Evolutionary conservation across 2,329 filamentous ascomycete genomes (phyloP), one percentile per base, ranked within the genome.

Genomic region (Leptographium flavum): DNA sequence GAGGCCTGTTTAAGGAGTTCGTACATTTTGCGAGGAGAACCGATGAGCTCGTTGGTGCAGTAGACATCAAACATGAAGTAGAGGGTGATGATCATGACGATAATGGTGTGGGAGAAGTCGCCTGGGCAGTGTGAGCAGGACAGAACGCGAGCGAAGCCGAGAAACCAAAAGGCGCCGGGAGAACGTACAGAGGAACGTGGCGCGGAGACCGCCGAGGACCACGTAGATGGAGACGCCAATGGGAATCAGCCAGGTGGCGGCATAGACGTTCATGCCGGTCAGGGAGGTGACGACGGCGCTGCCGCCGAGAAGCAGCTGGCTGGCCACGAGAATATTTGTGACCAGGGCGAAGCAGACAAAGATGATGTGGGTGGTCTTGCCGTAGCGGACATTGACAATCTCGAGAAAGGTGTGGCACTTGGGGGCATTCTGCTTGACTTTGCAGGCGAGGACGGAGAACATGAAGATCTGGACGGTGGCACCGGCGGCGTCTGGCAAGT

Each of bases 371-470:
- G 61, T 61, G 4, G 56, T 37, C 14, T 53, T 55, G 1, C 64
- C 65, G 46, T 67, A 60, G 4, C 63, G 54, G 3, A 54, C 53
- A 6, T 61, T 54, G 1, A 67, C 58, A 42, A 66, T 66, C 49
- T 68, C 64, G 6, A 61, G 62, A 46, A 64, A 65, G 1, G 64
- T 66, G 49, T 67, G 64, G 1, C 62, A 63, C 9, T 60, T 59
- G 1, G 64, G 62, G 1, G 61, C 58, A 44, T 62, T 58, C 3
- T 55, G 50, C 50, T 68, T 68, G 52, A 66, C 61, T 48, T 65
- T 63, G 46, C 65, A 58, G 5, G 64, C 62, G 30, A 67, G 61
- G 14, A 66, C 44, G 4, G 61, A 55, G 44, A 67, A 67, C 2
- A 66, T 52, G 2, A 67, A 53, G 44, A 67, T 64, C 48, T 66